Conservation (phyloP, 257 asterid genomes). For the Catharanthus roseus region DNA sequence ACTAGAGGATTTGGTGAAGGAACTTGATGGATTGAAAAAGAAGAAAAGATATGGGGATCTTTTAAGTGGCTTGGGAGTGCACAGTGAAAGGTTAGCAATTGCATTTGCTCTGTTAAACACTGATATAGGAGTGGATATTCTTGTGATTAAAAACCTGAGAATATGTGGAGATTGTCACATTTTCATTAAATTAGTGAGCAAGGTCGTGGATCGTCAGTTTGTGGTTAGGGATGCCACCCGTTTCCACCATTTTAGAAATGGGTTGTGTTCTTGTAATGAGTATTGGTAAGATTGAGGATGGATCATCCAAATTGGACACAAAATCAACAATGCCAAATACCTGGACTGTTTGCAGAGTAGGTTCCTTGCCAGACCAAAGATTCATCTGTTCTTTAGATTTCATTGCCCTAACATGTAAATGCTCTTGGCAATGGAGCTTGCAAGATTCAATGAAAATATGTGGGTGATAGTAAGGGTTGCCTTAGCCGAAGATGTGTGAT, state of each 20-base stretch:
- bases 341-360: neutral
- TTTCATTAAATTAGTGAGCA: constrained; percentile 63
- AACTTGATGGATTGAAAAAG: constrained; percentile 14
- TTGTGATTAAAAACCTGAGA: constrained; percentile 79
- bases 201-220: constrained; percentile 39
- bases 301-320: neutral
- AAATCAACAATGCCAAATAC: neutral
- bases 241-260: constrained; percentile 74
- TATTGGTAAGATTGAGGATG: constrained; percentile 47
- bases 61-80: constrained; percentile 31
- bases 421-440: too few relatives aligned
- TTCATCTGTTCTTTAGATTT: too few relatives aligned
- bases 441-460: too few relatives aligned
- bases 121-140: constrained; percentile 36
- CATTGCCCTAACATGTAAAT: too few relatives aligned
- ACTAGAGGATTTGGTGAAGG: constrained; percentile 36
- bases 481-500: too few relatives aligned
- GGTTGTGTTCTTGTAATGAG: constrained; percentile 85
- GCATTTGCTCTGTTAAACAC: constrained; percentile 65
- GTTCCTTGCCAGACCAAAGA: too few relatives aligned
- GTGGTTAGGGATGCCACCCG: constrained; percentile 88
- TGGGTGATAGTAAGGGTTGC: too few relatives aligned
- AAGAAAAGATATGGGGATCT: constrained; percentile 19
- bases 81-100: constrained; percentile 81
- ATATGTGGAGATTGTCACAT: constrained; percentile 77